Evolutionary conservation across 2,329 filamentous ascomycete species (phyloP).

Genomic region (Fusarium brachygibbosum): DNA sequence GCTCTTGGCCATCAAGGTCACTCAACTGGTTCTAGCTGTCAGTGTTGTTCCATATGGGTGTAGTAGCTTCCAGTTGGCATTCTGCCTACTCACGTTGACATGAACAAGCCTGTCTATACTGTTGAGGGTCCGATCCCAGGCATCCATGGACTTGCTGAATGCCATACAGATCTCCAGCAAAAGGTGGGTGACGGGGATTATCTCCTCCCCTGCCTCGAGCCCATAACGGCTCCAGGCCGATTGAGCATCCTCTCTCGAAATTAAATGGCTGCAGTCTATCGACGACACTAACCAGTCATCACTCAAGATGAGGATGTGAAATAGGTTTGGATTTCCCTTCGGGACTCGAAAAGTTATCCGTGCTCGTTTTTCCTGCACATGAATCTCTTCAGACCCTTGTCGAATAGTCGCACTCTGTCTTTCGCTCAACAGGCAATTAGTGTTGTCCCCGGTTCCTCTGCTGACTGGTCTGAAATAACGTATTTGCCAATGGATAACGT

Average conservation of each 20-base stretch:
- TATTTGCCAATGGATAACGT: not conserved
- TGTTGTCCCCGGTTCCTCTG: no score
- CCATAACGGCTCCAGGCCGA: not conserved
- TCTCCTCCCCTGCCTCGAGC: accelerated
- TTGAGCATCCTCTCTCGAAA: no score
- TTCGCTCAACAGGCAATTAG: not conserved
- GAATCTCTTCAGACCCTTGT: accelerated
- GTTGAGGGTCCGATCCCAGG: accelerated
- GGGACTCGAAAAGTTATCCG: not conserved
- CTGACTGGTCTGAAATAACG: not conserved
- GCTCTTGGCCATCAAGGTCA: not conserved
- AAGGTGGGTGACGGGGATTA: not conserved
- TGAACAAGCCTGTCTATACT: not conserved
- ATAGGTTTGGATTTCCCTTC: not conserved
- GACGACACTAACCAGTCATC: not conserved
- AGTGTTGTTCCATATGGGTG: no score
- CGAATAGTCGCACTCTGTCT: not conserved
- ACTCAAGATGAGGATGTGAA: not conserved
- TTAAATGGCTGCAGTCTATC: no score
- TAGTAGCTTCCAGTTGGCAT: no score
- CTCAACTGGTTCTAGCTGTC: not conserved
- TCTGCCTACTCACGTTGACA: no score
- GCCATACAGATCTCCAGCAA: not conserved
- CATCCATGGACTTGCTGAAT: not conserved
- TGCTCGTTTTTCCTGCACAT: not conserved